These are phyloP conservation scores for Citrus trifoliata DNA, from an alignment of 345 rosid genomes.

Conservation along the genomic window DNA sequence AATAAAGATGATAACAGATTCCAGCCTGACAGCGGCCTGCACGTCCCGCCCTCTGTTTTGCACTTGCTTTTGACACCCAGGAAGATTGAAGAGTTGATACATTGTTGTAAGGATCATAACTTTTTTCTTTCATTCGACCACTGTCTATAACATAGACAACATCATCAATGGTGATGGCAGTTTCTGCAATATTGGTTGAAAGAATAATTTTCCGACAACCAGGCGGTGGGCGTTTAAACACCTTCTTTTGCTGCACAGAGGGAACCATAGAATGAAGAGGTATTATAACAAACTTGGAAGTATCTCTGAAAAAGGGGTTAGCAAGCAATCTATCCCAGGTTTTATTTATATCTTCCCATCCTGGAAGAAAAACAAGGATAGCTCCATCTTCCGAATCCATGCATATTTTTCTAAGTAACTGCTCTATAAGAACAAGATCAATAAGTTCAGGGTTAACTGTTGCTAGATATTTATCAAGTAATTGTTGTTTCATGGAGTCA, in stretches of 20 bases:
- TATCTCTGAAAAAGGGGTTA: constrained; percentile 50
- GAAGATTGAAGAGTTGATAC: constrained; percentile 91
- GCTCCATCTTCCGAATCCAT: constrained; percentile 72
- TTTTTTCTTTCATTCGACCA: constrained; percentile 96
- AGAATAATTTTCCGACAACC: constrained; percentile 93
- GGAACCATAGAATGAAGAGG: constrained; percentile 97
- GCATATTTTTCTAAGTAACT: constrained; percentile 69
- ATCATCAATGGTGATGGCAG: constrained; percentile 89
- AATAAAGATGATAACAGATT: constrained; percentile 85
- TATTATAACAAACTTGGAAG: constrained; percentile 60
- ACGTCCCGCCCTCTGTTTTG: constrained; percentile 92
- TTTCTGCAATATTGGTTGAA: constrained; percentile 93
- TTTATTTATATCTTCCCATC: constrained; percentile 93
- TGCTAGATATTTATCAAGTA: constrained; percentile 69
- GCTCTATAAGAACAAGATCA: constrained; percentile 76
- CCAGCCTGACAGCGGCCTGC: constrained; percentile 98
- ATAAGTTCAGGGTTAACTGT: constrained; percentile 56
- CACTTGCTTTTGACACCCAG: constrained; percentile 95
- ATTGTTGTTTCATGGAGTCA: constrained; percentile 41
- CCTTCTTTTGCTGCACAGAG: constrained; percentile 77
- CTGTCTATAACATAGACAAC: constrained; percentile 95
- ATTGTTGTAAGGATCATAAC: constrained; percentile 85
- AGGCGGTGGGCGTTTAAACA: constrained; percentile 58
- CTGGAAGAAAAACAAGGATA: constrained; percentile 92
- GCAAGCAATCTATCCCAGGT: constrained; percentile 57